Evolutionary conservation across 768 basidiomycete genomes (phyloP).

Genomic region (Lactifluus pinguis): DNA sequence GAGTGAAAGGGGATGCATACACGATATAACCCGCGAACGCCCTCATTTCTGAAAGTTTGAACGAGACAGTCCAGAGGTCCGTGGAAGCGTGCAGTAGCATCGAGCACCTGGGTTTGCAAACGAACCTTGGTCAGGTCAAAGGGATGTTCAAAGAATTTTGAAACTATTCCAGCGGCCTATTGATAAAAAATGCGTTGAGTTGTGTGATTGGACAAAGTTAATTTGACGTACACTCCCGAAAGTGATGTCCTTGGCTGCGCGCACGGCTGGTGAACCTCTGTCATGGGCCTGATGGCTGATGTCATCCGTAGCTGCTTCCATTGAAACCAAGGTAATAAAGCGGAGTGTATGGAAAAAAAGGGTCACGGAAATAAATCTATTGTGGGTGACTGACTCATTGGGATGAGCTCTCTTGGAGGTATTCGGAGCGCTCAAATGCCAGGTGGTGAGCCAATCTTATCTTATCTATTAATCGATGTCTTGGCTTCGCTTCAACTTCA

Average conservation of each 20-base stretch:
- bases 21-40: conserved; percentile 76
- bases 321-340: neutral
- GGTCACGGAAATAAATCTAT: neutral
- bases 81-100: conserved; percentile 57
- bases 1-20: conserved; percentile 36
- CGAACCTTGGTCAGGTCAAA: conserved; percentile 94
- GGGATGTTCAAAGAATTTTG: conserved; percentile 89
- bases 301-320: conserved; percentile 22
- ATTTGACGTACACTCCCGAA: conserved; percentile 23
- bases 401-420: neutral
- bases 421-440: neutral
- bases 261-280: conserved; percentile 17
- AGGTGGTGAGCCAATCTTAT: neutral
- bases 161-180: conserved; percentile 77
- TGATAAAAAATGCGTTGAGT: neutral
- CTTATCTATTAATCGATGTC: neutral
- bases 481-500: too few species aligned
- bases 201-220: neutral
- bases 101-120: conserved; percentile 83
- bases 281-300: conserved; percentile 11
- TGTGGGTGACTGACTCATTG: neutral
- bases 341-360: neutral
- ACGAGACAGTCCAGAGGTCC: conserved; percentile 84
- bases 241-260: conserved; percentile 24
- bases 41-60: conserved; percentile 76